Conservation (phyloP, 768 basidiomycete species). For the Boletus tylopilopsis region DNA sequence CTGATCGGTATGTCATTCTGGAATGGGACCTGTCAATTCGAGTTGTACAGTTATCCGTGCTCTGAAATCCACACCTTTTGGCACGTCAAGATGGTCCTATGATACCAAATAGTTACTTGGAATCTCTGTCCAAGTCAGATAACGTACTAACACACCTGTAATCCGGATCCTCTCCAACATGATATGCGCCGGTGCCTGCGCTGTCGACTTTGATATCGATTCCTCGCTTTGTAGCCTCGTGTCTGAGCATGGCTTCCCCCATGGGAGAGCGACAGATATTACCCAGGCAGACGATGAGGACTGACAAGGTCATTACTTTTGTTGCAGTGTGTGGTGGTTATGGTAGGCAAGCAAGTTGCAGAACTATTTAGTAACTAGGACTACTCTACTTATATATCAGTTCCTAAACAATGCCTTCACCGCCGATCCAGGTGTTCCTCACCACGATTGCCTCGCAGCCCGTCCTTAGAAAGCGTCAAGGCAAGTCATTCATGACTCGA, state of each 20-base stretch:
- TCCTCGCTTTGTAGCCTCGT: conserved; percentile 63
- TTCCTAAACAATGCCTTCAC: conserved; percentile 60
- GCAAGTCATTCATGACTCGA: conserved; percentile 33
- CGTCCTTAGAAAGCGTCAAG: conserved; percentile 74
- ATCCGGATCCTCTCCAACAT: conserved; percentile 81
- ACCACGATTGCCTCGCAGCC: conserved; percentile 88
- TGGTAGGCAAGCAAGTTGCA: neutral
- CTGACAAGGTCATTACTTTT: conserved; percentile 40
- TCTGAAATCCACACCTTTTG: conserved; percentile 46
- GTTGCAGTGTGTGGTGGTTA: neutral
- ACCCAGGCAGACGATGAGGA: conserved; percentile 75
- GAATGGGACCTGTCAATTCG: neutral
- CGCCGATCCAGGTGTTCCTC: conserved; percentile 75
- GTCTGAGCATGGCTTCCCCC: conserved; percentile 81
- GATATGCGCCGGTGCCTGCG: conserved; percentile 82
- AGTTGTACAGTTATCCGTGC: neutral
- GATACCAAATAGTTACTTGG: neutral
- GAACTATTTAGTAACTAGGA: too few species aligned
- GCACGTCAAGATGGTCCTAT: conserved; percentile 68
- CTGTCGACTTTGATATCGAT: conserved; percentile 73
- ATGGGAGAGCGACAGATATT: conserved; percentile 91
- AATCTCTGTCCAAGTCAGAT: neutral
- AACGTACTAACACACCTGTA: conserved; percentile 55
- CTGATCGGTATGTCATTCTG: conserved; percentile 73
- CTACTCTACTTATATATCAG: too few species aligned